These are phyloP conservation scores for Clitopilus passeckerianus DNA, from an alignment of 768 basidiomycete genomes.

Conservation along the genomic window DNA sequence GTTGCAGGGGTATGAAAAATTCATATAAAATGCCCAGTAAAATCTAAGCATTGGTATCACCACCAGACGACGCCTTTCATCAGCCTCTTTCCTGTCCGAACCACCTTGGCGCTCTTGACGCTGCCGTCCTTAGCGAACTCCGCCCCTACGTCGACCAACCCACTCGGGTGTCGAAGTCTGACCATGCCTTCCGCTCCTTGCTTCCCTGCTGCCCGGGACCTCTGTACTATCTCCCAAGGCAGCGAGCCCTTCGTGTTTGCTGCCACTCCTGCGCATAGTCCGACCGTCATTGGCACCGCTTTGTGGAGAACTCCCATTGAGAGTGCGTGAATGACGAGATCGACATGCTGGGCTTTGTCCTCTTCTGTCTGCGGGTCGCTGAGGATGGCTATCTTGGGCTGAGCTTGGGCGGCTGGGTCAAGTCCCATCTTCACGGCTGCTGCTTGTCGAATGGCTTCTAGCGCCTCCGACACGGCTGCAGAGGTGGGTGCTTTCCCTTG, in stretches of 20 bases:
- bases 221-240: slow-evolving; percentile 43
- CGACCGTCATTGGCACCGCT: slow-evolving; percentile 72
- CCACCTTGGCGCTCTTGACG: slow-evolving; percentile 55
- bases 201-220: slow-evolving; percentile 12
- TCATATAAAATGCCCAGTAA: slow-evolving; percentile 4
- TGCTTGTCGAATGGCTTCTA: slow-evolving; percentile 51
- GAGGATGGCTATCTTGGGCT: slow-evolving; percentile 67
- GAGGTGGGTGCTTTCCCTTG: slow-evolving; percentile 19
- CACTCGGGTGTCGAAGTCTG: slow-evolving; percentile 60
- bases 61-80: slow-evolving; percentile 72
- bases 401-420: slow-evolving; percentile 56
- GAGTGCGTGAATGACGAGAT: slow-evolving; percentile 54
- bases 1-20: neutral
- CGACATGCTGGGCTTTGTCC: slow-evolving; percentile 25
- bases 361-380: slow-evolving; percentile 22
- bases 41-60: slow-evolving; percentile 27
- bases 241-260: slow-evolving; percentile 49
- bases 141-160: slow-evolving; percentile 64
- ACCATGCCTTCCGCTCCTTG: slow-evolving; percentile 24
- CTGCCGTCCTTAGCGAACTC: slow-evolving; percentile 38
- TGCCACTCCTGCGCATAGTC: slow-evolving; percentile 64
- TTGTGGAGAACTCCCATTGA: slow-evolving; percentile 72
- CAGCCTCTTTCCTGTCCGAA: slow-evolving; percentile 62
- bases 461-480: slow-evolving; percentile 12
- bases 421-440: slow-evolving; percentile 61